Base-by-base conservation (phyloP, 192 early-diverging fungal genomes). In the Lobulomyces angularis region DNA sequence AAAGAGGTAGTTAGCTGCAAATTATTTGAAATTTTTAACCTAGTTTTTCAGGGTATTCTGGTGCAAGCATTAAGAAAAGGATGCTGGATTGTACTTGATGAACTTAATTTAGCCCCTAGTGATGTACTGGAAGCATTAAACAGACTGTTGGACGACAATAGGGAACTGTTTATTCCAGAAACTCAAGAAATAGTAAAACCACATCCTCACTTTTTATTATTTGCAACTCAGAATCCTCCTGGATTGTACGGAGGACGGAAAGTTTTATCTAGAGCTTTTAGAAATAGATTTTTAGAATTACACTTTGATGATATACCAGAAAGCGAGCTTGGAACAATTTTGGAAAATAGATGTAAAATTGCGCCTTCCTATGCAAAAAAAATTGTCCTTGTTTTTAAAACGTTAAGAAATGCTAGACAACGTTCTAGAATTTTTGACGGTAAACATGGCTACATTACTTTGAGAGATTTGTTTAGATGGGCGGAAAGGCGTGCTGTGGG, bases 161-260 rank as follows among this genome's bases (percentile, higher is more conserved):
- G 95, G 30, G 95, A 98, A 63, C 67, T 98, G 27, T 67, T 89
- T 2, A 85, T 98, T 31, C 86, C 91, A 5, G 95, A 98, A 61
- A 98, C 90, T 4, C 86, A 91, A 43, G 84, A 93, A 63, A 55
- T 83, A 22, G 80, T 98, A 27, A 79, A 81, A 12, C 95, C 95
- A 25, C 92, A 98, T 44, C 82, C 82, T 30, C 71, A 87, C 46
- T 98, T 98, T 58, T 88, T 88, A 84, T 72, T 98, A 8, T 98
- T 98, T 69, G 95, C 95, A 19, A 98, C 95, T 16, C 95, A 98
- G 59, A 98, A 98, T 56, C 95, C 95, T 3, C 81, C 95, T n/a
- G 92, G 92, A 4, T 62, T 86, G 20, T 98, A 98, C 56, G 92
- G 90, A 41, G 95, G 95, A 7, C 82, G 95, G 34, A 96, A 98